Conservation (phyloP, 106 monocot genomes). For the Apostasia shenzhenica region DNA sequence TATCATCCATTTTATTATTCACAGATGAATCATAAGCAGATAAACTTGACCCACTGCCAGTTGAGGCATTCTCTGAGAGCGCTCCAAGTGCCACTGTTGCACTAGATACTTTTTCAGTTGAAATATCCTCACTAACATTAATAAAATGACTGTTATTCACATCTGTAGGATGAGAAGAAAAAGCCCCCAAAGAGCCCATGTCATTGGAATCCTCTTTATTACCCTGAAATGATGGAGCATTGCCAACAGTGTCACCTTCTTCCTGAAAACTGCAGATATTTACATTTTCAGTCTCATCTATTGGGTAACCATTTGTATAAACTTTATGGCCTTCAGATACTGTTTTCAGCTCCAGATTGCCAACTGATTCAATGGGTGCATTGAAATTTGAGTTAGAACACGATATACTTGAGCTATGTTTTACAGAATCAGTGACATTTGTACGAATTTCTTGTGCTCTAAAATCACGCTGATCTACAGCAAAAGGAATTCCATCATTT, state of each 20-base stretch:
- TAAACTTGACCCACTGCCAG: background rate
- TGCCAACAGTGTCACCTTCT: background rate
- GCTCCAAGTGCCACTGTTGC: background rate
- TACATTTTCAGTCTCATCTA: background rate
- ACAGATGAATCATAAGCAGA: background rate
- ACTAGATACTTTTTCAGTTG: background rate
- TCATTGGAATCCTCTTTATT: slow-evolving; percentile 4
- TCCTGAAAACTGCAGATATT: background rate
- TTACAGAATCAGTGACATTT: slow-evolving; percentile 3
- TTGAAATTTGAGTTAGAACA: slow-evolving; percentile 1
- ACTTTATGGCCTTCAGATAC: slow-evolving; percentile 1
- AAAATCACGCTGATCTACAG: slow-evolving; percentile 2
- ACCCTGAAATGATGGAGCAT: background rate
- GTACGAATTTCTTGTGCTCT: background rate
- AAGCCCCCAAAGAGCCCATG: background rate
- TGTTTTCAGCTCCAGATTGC: background rate
- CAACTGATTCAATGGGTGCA: background rate
- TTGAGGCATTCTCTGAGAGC: background rate
- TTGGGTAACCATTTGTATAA: slow-evolving; percentile 7
- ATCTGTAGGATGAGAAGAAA: background rate
- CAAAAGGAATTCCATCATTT: background rate
- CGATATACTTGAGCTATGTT: background rate
- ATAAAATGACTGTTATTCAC: background rate
- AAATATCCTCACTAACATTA: background rate
- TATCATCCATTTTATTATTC: background rate